phyloP scores from a whole-genome alignment of 257 asterid genomes.

The Ilex aquifolium region DNA sequence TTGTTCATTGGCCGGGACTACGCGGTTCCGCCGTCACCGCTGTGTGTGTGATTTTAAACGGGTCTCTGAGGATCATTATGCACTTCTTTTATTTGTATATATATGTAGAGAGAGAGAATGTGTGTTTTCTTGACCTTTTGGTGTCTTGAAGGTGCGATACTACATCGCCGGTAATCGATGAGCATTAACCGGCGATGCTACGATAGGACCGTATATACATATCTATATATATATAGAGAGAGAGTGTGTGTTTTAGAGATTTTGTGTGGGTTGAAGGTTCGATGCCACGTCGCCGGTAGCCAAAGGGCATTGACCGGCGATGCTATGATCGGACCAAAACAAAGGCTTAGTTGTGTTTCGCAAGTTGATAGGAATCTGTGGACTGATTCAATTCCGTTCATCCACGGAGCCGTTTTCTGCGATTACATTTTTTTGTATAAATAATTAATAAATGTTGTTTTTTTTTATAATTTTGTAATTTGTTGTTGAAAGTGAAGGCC shows the following conservation, averaged over 20 bases:
- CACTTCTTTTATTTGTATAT: no score
- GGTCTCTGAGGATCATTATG: not conserved
- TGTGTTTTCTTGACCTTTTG: no score
- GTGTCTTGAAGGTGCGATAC: no score
- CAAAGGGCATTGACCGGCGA: not conserved
- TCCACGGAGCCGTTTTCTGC: conserved; percentile 1
- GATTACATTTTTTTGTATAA: not conserved
- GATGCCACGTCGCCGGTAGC: conserved; percentile 6
- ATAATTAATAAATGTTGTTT: not conserved
- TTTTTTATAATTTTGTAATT: not conserved
- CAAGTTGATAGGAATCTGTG: not conserved
- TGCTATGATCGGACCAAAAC: conserved; percentile 2
- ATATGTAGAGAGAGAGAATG: no score
- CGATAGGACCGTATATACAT: no score
- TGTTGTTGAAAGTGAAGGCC: not conserved
- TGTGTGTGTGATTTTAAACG: conserved; percentile 2
- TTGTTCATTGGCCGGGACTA: not conserved
- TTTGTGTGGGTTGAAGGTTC: not conserved
- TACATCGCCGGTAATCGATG: no score
- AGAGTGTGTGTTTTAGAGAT: no score
- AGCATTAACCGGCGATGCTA: no score
- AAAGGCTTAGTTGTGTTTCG: not conserved
- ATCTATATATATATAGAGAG: no score
- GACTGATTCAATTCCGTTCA: not conserved
- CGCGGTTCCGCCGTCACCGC: not conserved